Evolutionary conservation across 116 monocot genomes (phyloP).

Genomic region (Iris pallida): DNA sequence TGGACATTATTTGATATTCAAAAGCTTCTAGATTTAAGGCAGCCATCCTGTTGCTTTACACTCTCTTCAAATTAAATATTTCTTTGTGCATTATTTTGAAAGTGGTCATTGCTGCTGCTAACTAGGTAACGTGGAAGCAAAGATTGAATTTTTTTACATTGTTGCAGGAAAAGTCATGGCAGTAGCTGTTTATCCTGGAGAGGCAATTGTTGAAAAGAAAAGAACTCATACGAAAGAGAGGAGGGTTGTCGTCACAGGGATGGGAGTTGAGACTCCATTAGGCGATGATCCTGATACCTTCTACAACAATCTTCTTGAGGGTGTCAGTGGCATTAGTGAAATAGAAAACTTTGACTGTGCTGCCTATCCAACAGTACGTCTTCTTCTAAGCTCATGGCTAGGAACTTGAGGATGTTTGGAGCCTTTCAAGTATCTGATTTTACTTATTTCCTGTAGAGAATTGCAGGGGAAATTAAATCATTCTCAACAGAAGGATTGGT

Average conservation of each 20-base stretch:
- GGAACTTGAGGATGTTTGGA: neutral
- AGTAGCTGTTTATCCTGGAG: slow-evolving; percentile 45
- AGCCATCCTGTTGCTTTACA: too few relatives aligned
- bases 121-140: neutral
- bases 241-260: slow-evolving; percentile 76
- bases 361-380: slow-evolving; percentile 57
- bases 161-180: slow-evolving; percentile 60
- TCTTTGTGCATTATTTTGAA: too few relatives aligned
- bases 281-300: slow-evolving; percentile 69
- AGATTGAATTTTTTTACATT: neutral
- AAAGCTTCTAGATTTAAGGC: too few relatives aligned
- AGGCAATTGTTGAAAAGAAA: slow-evolving; percentile 34
- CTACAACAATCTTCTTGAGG: slow-evolving; percentile 76
- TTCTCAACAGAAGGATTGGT: slow-evolving; percentile 82
- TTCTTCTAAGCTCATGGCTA: neutral
- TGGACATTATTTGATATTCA: too few relatives aligned
- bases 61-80: too few relatives aligned
- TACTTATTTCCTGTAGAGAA: slow-evolving; percentile 38
- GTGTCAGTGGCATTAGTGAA: slow-evolving; percentile 66
- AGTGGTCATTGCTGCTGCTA: neutral
- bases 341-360: slow-evolving; percentile 79
- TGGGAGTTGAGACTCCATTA: slow-evolving; percentile 74
- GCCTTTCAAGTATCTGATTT: neutral
- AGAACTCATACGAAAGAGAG: slow-evolving; percentile 39
- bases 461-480: slow-evolving; percentile 80